Evolutionary conservation across 2,329 filamentous ascomycete species (phyloP), one percentile per base, ranked within the genome.

Genomic region (Cytospora chrysosperma): DNA sequence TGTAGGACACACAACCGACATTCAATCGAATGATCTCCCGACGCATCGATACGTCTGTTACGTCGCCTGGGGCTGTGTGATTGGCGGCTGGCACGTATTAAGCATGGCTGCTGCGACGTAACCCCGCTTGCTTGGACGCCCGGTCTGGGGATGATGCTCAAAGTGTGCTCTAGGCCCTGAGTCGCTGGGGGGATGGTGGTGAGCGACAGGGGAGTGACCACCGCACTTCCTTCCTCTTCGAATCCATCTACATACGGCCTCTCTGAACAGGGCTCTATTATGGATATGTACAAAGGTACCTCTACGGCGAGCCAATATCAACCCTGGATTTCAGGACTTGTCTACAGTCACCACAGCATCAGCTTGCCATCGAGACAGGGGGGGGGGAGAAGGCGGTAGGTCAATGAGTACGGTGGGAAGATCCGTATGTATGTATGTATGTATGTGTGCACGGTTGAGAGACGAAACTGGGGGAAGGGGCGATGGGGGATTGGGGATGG

Each of bases 71-170:
- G 24, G 19, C 26, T 28, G 13, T 53, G 32, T 61, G 59, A 61
- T 61, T 61, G 59, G 59, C 34, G 19, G 32, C 19, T 27, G 51
- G 40, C 37, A 28, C 13, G 24, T n/a, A 9, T 30, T 34, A 61
- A 53, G 59, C 59, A 61, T 55, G 51, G 17, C 24, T 61, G 37
- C 59, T 61, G 59, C 59, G 37, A 55, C 51, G 21, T 30, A 9
- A 61, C 59, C 59, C 59, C 59, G 37, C 59, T 61, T 55, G 37
- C 19, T 49, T 61, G 59, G 51, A n/a, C 37, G 17, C 32, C 32
- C 32, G 59, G 21, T 27, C 52, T 50, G 59, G 59, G 59, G 59
- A 37, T 27, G 51, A 26, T 43, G 12, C 21, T 17, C 51, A 55
- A 47, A 37, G 40, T 49, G n/a, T 24, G 12, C 19, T 27, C 40